Base-by-base conservation (phyloP, 306 rosid species). In the Trifolium pratense region DNA sequence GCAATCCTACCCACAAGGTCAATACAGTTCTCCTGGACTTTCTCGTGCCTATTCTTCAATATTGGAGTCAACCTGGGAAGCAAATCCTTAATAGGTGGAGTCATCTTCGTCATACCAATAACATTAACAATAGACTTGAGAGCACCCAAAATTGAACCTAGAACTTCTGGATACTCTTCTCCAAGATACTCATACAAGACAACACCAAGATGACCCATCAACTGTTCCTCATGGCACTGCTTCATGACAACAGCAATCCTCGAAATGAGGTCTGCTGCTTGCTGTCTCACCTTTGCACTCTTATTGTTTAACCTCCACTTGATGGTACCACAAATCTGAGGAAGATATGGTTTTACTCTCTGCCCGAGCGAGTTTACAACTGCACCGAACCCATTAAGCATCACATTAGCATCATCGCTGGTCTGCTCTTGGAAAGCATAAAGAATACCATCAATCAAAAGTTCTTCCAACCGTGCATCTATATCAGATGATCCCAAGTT, bases 381-480 rank as follows among this genome's bases (percentile, higher is more conserved):
- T 0, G 97, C 98, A 13, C 97, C 98, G 42, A 93, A 93, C 60
- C 98, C 96, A 29, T 93, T 93, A 80, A 91, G 97, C 98, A 93
- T 93, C 56, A 93, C 98, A 74, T 93, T 93, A 29, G 98, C 97
- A 82, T 93, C 98, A 63, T 93, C 98, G 57, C 98, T 93, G 72
- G 98, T 93, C 88, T 93, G 98, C 88, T 93, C 98, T 91, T 93
- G 97, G 87, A 93, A 93, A 51, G 98, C 98, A 57, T 93, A 93
- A 2, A 93, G 97, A 79, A 93, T 91, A 51, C 97, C 98, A 82
- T 93, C 98, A 15, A 93, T 93, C 82, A 93, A 80, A 66, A 93
- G 91, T 86, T 93, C 98, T 78, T 93, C 98, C 87, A 93, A 79
- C 39, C 98, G 83, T 71, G 98, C 84, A 82, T 91, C 97, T 32